Evolutionary conservation across 768 basidiomycete genomes (phyloP), one percentile per base, ranked within the genome.

Genomic region (Podaxis sp.): DNA sequence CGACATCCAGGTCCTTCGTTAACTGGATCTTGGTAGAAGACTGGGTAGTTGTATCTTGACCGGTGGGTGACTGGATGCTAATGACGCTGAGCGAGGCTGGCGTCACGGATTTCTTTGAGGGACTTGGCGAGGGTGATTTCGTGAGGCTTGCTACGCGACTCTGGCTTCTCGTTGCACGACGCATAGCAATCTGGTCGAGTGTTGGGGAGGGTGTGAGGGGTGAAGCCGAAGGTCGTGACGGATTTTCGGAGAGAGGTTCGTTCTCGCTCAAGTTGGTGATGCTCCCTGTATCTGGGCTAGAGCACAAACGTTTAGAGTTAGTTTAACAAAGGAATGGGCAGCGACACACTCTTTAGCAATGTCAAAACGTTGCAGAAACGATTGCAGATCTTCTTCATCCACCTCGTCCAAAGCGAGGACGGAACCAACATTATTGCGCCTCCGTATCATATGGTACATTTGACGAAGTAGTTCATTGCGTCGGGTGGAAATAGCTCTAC

Each of bases 381-480:
- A 53, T 15, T 67, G 61, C 4, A 55, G 38, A 15, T 63, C 64
- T 52, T 49, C 54, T 9, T 62, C 54, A n/a, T 61, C 55, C 41
- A 66, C 68, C 46, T 72, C 70, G 19, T 68, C 67, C 27, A 63
- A 55, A 11, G 66, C 63, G 33, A 82, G 69, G 41, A 80, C 65
- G 37, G 75, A 63, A 24, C 81, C 81, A 49, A 81, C 68, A 65
- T 76, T 76, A 56, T 82, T 76, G 68, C 83, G 82, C 60, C 78
- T 79, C 61, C 79, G 80, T 54, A 90, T 80, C 78, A 93, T 82
- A 57, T 76, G 74, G 74, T 83, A 89, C 85, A 93, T 86, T 72
- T 91, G 83, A 47, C 80, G 80, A 71, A 93, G 80, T 54, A 91
- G 80, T 57, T 77, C 85, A 86, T 89, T 88, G 72, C 90, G 79